Conservation (phyloP, 2,329 filamentous ascomycete genomes). For the Dactylellina leptospora region DNA sequence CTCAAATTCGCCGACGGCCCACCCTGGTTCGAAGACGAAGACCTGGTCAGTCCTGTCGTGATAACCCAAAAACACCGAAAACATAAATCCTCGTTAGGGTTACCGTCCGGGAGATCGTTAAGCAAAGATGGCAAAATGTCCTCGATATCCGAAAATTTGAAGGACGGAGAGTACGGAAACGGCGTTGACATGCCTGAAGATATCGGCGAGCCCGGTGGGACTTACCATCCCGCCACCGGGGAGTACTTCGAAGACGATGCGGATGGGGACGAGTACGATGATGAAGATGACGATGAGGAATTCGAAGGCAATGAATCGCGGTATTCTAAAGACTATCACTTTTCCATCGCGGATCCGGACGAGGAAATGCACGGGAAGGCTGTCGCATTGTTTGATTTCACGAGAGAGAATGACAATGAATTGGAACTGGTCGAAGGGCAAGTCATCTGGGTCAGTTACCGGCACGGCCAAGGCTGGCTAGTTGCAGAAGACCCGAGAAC, state of each 20-base stretch:
- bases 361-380: slow-evolving; percentile 98
- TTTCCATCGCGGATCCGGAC: slow-evolving; percentile 92
- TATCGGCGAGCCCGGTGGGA: slow-evolving; percentile 47
- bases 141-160: slow-evolving; percentile 50
- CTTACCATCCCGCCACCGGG: slow-evolving; percentile 39
- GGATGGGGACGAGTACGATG: slow-evolving; percentile 54
- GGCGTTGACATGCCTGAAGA: slow-evolving; percentile 38
- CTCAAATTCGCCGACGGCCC: slow-evolving; percentile 88
- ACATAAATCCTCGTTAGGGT: slow-evolving; percentile 73
- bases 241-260: slow-evolving; percentile 46
- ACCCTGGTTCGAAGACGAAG: slow-evolving; percentile 94
- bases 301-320: slow-evolving; percentile 72
- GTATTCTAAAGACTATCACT: slow-evolving; percentile 91
- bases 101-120: slow-evolving; percentile 33
- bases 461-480: slow-evolving; percentile 95
- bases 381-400: slow-evolving; percentile 94
- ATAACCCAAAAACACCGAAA: slow-evolving; percentile 86
- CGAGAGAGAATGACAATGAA: slow-evolving; percentile 95
- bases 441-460: slow-evolving; percentile 94
- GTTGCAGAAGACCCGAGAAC: slow-evolving; percentile 96
- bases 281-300: slow-evolving; percentile 63
- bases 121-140: slow-evolving; percentile 52
- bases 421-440: slow-evolving; percentile 91
- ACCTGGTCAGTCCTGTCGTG: slow-evolving; percentile 86
- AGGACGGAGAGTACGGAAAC: slow-evolving; percentile 47